Base-by-base conservation (phyloP, 2,329 filamentous ascomycete genomes). In the Periconia sp. region DNA sequence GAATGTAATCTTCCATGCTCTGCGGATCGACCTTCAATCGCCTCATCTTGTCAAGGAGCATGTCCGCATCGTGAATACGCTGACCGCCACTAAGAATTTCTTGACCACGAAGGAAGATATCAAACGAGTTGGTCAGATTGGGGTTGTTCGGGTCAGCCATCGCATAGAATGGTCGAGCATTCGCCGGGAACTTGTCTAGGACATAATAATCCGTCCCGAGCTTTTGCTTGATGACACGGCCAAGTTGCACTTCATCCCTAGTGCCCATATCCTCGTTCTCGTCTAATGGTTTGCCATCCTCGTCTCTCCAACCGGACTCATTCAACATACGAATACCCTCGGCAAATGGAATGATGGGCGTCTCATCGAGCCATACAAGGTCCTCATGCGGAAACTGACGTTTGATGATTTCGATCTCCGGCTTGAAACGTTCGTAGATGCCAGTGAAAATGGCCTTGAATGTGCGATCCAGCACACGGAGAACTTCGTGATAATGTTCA, bases 81-180 rank as follows among this genome's bases (percentile, higher is more conserved):
- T 96, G 92, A 6, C 92, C 92, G 57, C 92, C 92, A 1, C 89
- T 92, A 32, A 92, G 85, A 43, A 96, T 94, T 68, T 96, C 92
- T 63, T 96, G 92, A 0, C 92, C 92, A 21, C 92, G 87, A 30
- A 96, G 81, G 73, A 96, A 96, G 44, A 96, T 95, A 66, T 96
- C 92, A 59, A 96, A 96, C 0, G 92, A 95, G 66, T 95, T 95
- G 36, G 92, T 96, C 66, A 85, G 83, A 23, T 80, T 78, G 10
- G 82, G 76, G 60, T 95, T 83, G 12, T 85, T 77, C 2, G 86
- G 81, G 50, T 95, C 89, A 19, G 86, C 86, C 81, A 95, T 92
- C 1, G 92, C 89, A 65, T 96, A 96, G 72, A 96, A 96, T 0
- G 92, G 92, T 30, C 92, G 83, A 2, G 89, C 92, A 5, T 84